phyloP scores from a whole-genome alignment of 2,329 filamentous ascomycete genomes.

The Talaromyces verruculosus region DNA sequence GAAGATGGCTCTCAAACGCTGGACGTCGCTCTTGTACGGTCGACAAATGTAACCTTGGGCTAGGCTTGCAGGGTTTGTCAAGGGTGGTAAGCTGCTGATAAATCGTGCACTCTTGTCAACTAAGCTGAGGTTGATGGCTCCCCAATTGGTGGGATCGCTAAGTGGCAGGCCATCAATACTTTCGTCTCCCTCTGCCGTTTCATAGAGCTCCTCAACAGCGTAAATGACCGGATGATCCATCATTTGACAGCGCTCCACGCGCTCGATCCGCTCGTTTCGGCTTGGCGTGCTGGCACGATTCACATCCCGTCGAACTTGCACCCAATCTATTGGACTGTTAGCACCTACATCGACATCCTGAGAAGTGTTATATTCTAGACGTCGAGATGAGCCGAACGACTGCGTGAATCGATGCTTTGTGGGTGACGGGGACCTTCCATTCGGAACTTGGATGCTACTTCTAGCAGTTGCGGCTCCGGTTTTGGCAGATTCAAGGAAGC shows the following conservation, averaged over 20 bases:
- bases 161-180: constrained; percentile 80
- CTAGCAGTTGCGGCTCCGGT: constrained; percentile 87
- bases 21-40: constrained; percentile 90
- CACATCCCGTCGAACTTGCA: constrained; percentile 93
- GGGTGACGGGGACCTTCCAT: constrained; percentile 46
- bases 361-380: constrained; percentile 53
- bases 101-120: constrained; percentile 97
- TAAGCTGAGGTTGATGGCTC: constrained; percentile 72
- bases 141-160: constrained; percentile 78
- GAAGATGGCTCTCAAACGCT: constrained; percentile 89
- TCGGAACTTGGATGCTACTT: constrained; percentile 73
- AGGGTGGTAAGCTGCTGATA: constrained; percentile 76
- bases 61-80: constrained; percentile 76
- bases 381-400: constrained; percentile 44
- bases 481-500: constrained; percentile 90
- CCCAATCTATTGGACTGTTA: constrained; percentile 70
- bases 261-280: constrained; percentile 79
- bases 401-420: constrained; percentile 51
- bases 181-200: constrained; percentile 85
- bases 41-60: constrained; percentile 91
- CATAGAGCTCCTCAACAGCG: constrained; percentile 84
- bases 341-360: constrained; percentile 68
- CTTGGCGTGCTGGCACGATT: constrained; percentile 94
- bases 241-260: constrained; percentile 89
- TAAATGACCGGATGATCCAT: constrained; percentile 85